A percentile compares a stretch with the other conserved stretches of the same genome.
phyloP scores from a whole-genome alignment of 352 stramenopile species.

The Globisporangium sylvaticum region DNA sequence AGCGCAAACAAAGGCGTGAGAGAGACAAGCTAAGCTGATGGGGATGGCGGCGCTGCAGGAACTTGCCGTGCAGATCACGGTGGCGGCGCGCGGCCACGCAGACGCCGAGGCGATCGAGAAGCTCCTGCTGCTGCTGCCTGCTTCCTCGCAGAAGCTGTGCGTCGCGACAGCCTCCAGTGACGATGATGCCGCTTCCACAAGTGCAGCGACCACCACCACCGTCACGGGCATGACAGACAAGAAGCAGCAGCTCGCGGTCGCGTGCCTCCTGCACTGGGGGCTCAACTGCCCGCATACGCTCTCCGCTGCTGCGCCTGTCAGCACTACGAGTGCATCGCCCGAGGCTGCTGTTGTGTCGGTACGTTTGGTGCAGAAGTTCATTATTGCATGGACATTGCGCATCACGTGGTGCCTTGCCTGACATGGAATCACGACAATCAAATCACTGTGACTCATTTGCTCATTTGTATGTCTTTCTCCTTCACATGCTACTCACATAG shows the following conservation, averaged over 20 bases:
- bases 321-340: conserved; percentile 7
- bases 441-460: neutral
- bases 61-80: conserved; percentile 22
- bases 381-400: neutral
- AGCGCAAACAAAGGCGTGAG: neutral
- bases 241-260: conserved; percentile 47
- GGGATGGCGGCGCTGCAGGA: conserved; percentile 29
- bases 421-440: no score
- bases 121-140: conserved; percentile 5
- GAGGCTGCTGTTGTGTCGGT: conserved; percentile 22
- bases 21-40: conserved; percentile 13
- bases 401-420: neutral
- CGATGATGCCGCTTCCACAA: neutral
- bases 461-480: neutral
- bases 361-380: neutral
- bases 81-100: neutral
- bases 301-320: neutral
- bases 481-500: neutral
- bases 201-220: neutral
- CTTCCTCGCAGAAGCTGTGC: neutral
- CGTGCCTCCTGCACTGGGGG: conserved; percentile 50
- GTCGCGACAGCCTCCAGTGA: neutral
- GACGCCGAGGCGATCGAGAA: conserved; percentile 10
- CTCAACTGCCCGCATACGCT: conserved; percentile 18
- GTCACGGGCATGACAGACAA: conserved; percentile 29